Base-by-base conservation (phyloP, 2,329 filamentous ascomycete genomes). In the Penicillium italicum region DNA sequence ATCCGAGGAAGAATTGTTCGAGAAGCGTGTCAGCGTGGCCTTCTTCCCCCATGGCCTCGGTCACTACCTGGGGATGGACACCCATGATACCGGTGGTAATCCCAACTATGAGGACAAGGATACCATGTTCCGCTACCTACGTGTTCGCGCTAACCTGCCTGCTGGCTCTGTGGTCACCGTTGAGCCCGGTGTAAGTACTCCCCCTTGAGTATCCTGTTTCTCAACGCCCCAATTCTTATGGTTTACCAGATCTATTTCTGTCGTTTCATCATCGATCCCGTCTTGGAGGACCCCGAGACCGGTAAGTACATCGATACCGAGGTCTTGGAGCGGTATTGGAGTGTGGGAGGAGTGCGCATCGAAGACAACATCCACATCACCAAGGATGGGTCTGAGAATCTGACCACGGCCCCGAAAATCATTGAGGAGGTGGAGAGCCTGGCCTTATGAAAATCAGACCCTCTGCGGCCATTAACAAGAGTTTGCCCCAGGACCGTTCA, bases 21-120 rank as follows among this genome's bases (percentile, higher is more conserved):
- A 85, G 62, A 85, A 84, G 41, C 82, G 91, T 53, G 90, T 91
- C n/a, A 93, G 89, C 66, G 85, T 88, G 24, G 92, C 91, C 1
- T 97, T 97, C 78, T 90, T 96, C 69, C 92, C 92, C 1, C 92
- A 97, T 71, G 92, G 92, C 0, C 77, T 97, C 1, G 92, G 92
- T 0, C 92, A 97, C 74, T 93, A 96, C 71, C 79, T 97, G 10
- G 92, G 92, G 59, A 87, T 97, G 82, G 92, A 97, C 71, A 95
- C 91, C 2, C 92, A 97, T 72, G 92, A 97, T 68, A 89, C 86
- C 0, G 89, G 88, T 58, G 90, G 89, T 22, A 86, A 91, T 70
- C 80, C 89, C 34, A 88, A 92, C 73, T 90, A 89, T 66, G 79
- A 79, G 9, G 94, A 99, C 69, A 78, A 82, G 57, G 92, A 99